A percentile compares a stretch with the other conserved stretches of the same genome.
Evolutionary conservation across 768 basidiomycete genomes (phyloP).

Genomic region (Hericium coralloides): DNA sequence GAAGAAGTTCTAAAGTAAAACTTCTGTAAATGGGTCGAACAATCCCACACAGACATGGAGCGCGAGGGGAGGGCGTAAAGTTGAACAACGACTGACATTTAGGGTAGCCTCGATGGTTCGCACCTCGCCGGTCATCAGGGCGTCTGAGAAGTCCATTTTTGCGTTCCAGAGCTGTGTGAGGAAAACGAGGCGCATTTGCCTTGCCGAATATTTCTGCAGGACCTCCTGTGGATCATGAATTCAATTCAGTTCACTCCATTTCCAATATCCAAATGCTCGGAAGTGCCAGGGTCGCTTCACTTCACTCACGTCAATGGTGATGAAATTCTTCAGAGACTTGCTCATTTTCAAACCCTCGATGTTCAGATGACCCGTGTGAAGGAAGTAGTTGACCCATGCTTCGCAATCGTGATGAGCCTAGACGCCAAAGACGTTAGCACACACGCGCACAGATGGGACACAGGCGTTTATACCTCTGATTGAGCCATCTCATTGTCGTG

Average conservation of each 20-base stretch:
- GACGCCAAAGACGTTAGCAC: slow-evolving; percentile 4
- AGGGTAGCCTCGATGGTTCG: slow-evolving; percentile 73
- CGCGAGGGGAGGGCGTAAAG: background rate
- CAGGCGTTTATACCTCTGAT: slow-evolving; percentile 56
- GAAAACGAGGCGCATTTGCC: slow-evolving; percentile 89
- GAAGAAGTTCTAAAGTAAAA: slow-evolving; percentile 78
- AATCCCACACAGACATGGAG: background rate
- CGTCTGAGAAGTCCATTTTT: slow-evolving; percentile 91
- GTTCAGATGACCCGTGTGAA: slow-evolving; percentile 96
- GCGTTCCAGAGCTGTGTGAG: slow-evolving; percentile 86
- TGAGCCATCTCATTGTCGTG: slow-evolving; percentile 99
- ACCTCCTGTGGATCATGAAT: slow-evolving; percentile 59
- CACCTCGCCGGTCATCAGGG: slow-evolving; percentile 83
- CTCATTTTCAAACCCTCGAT: slow-evolving; percentile 99
- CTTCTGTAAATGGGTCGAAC: background rate
- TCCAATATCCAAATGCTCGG: background rate
- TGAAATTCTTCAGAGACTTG: slow-evolving; percentile 98
- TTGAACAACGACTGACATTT: slow-evolving; percentile 49
- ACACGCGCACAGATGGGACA: background rate
- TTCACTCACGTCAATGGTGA: slow-evolving; percentile 78
- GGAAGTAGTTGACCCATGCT: slow-evolving; percentile 97
- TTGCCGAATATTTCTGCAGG: slow-evolving; percentile 67
- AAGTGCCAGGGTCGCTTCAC: slow-evolving; percentile 1
- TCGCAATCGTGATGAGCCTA: slow-evolving; percentile 90
- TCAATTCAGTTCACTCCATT: slow-evolving; percentile 1